phyloP scores from a whole-genome alignment of 1,139 yeast genomes.

The Candida pseudoviswanathii region DNA sequence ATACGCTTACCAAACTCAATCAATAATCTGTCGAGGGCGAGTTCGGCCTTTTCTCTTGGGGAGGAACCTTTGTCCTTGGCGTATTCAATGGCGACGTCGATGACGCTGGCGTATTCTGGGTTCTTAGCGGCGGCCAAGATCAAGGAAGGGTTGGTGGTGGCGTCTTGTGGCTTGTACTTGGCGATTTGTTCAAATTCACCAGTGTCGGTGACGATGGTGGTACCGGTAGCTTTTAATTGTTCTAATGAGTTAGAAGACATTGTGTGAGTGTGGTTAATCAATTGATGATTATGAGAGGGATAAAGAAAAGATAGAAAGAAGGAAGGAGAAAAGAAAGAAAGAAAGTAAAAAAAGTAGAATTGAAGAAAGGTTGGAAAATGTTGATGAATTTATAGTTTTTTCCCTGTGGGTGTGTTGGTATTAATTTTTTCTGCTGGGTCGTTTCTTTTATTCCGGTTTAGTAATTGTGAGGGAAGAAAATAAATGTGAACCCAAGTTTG shows the following conservation, averaged over 20 bases:
- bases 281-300: not conserved
- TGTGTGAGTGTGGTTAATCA: conserved; percentile 2
- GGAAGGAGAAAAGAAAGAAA: not conserved
- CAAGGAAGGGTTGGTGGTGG: conserved; percentile 98
- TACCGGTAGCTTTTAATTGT: conserved; percentile 93
- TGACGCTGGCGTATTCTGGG: conserved; percentile 83
- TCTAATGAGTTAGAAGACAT: conserved; percentile 69
- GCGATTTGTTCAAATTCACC: conserved; percentile 99
- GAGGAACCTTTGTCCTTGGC: conserved; percentile 69
- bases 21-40: conserved; percentile 88
- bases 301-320: not conserved
- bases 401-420: not conserved
- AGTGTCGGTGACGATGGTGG: conserved; percentile 96
- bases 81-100: conserved; percentile 87
- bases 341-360: not conserved
- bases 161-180: conserved; percentile 97
- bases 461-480: not conserved
- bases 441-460: conserved; percentile 2
- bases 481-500: not conserved
- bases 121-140: conserved; percentile 95
- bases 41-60: conserved; percentile 51
- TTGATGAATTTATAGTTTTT: conserved; percentile 6
- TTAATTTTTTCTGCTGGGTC: not conserved
- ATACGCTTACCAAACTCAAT: conserved; percentile 97
- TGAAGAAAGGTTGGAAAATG: not conserved